Conservation (phyloP, 768 basidiomycete genomes). For the Boletus speciosus region DNA sequence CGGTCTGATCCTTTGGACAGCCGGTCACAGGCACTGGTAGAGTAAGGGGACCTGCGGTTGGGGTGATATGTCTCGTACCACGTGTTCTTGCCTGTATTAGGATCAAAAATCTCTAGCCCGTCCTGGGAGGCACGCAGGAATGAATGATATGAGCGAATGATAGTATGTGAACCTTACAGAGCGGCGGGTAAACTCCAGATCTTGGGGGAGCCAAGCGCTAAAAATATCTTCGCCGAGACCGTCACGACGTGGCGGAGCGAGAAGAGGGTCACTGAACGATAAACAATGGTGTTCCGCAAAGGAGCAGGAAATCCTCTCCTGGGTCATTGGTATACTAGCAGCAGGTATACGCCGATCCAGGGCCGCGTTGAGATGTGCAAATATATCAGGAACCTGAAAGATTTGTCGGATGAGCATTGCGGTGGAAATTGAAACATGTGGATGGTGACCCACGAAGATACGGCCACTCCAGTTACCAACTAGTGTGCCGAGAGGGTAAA, state of each 20-base stretch:
- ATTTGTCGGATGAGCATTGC: slow-evolving; percentile 21
- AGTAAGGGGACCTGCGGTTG: slow-evolving; percentile 35
- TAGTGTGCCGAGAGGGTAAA: slow-evolving; percentile 43
- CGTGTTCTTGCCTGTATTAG: slow-evolving; percentile 34
- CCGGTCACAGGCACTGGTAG: slow-evolving; percentile 33
- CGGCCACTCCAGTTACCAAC: slow-evolving; percentile 47
- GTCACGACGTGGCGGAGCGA: slow-evolving; percentile 31
- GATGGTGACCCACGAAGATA: slow-evolving; percentile 36
- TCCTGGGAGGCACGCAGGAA: slow-evolving; percentile 30
- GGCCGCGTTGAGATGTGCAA: slow-evolving; percentile 23
- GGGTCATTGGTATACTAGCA: slow-evolving; percentile 26
- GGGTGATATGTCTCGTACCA: slow-evolving; percentile 48
- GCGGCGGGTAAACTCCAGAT: slow-evolving; percentile 30
- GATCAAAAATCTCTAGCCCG: slow-evolving; percentile 41
- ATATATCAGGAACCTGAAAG: slow-evolving; percentile 24
- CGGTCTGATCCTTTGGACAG: slow-evolving; percentile 5
- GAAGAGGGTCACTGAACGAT: slow-evolving; percentile 35
- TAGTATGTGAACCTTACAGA: slow-evolving; percentile 24
- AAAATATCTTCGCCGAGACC: slow-evolving; percentile 43
- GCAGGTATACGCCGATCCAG: slow-evolving; percentile 20
- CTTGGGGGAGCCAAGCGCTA: slow-evolving; percentile 47
- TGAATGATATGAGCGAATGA: slow-evolving; percentile 6
- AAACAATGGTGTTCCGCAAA: slow-evolving; percentile 49
- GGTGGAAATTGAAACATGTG: slow-evolving; percentile 3
- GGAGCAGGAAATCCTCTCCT: slow-evolving; percentile 39